Conservation (phyloP, 148 eudicot species). For the Cornus florida region DNA sequence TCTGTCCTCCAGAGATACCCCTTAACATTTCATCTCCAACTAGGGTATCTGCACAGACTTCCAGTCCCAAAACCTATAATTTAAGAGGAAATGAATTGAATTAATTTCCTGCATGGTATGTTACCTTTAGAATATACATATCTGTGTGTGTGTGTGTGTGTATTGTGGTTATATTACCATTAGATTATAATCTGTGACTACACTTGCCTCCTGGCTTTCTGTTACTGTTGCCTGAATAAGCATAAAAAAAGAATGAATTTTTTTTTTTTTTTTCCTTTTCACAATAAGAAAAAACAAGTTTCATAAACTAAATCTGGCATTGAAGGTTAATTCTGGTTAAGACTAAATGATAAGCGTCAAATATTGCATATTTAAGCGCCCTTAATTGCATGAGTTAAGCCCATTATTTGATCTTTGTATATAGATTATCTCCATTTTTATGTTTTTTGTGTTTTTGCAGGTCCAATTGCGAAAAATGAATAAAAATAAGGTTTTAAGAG, state of each 20-base stretch:
- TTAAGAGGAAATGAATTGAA: constrained; percentile 7
- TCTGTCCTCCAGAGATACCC: constrained; percentile 30
- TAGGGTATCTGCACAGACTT: constrained; percentile 23
- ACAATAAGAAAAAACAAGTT: background rate
- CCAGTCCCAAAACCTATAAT: constrained; percentile 39
- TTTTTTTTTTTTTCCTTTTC: background rate
- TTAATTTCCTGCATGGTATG: background rate
- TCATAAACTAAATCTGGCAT: too few species aligned
- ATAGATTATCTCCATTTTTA: too few species aligned
- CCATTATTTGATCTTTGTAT: too few species aligned
- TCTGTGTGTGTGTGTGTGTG: too few species aligned
- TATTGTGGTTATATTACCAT: constrained; percentile 27
- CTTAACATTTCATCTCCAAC: constrained; percentile 24
- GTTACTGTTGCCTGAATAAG: constrained; percentile 27
- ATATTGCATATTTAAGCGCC: too few species aligned
- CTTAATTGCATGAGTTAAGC: too few species aligned
- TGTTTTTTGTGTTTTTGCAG: too few species aligned
- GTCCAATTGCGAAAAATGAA: too few species aligned
- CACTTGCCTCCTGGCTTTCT: constrained; percentile 29
- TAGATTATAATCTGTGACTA: constrained; percentile 39
- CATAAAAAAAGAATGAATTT: background rate
- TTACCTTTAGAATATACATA: background rate
- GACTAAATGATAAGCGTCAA: too few species aligned
- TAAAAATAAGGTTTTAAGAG: too few species aligned
- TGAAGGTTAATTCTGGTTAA: too few species aligned